Percentiles rank a stretch among this genome's conserved stretches.
These are phyloP conservation scores for Dothistroma septosporum DNA, from an alignment of 2,329 filamentous ascomycete species.

Conservation along the genomic window DNA sequence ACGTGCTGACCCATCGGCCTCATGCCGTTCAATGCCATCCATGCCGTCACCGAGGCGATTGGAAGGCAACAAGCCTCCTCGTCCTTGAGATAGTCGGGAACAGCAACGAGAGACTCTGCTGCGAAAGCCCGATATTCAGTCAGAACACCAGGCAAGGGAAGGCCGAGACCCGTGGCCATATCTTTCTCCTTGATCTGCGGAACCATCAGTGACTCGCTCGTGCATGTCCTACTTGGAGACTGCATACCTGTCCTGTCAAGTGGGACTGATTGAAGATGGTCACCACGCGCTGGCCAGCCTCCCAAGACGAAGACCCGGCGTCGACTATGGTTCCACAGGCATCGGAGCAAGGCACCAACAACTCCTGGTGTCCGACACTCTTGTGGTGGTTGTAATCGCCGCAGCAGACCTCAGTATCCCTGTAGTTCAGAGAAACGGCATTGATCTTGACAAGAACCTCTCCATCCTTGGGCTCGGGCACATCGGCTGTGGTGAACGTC, in stretches of 20 bases:
- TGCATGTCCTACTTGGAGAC: not conserved
- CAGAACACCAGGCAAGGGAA: slow-evolving; percentile 57
- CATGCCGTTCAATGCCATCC: slow-evolving; percentile 63
- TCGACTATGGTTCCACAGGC: slow-evolving; percentile 61
- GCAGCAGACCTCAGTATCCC: slow-evolving; percentile 56
- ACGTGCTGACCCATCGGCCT: slow-evolving; percentile 51
- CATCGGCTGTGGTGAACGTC: slow-evolving; percentile 33
- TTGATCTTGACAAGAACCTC: slow-evolving; percentile 51
- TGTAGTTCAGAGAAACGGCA: slow-evolving; percentile 53
- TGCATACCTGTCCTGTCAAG: slow-evolving; percentile 51
- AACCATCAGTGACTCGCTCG: not conserved
- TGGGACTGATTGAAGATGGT: slow-evolving; percentile 59
- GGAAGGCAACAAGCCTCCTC: slow-evolving; percentile 60
- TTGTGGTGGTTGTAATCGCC: slow-evolving; percentile 65
- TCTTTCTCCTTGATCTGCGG: slow-evolving; percentile 47
- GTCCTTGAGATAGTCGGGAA: slow-evolving; percentile 54
- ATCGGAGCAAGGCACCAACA: slow-evolving; percentile 64
- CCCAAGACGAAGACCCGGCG: slow-evolving; percentile 48
- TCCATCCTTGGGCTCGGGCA: slow-evolving; percentile 36
- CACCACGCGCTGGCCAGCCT: slow-evolving; percentile 61
- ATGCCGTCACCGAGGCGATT: slow-evolving; percentile 60
- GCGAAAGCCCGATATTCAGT: slow-evolving; percentile 59
- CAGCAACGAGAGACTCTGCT: slow-evolving; percentile 52
- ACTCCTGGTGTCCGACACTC: slow-evolving; percentile 40
- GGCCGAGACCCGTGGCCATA: slow-evolving; percentile 56